Evolutionary conservation across 345 rosid genomes (phyloP).

Genomic region (Brassica incana): DNA sequence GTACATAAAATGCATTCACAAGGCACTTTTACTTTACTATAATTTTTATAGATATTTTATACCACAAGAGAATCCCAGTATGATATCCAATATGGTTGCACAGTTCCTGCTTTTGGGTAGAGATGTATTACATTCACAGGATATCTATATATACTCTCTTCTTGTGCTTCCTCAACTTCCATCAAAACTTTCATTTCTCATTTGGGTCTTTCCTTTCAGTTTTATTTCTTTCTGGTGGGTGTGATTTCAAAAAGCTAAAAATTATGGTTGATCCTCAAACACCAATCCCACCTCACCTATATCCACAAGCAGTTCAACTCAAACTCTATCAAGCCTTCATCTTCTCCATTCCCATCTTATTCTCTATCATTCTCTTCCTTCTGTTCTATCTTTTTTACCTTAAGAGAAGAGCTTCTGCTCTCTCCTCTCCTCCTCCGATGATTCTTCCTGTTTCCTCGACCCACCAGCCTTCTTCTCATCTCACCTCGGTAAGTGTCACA

Average conservation of each 20-base stretch:
- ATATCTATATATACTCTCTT: slow-evolving; percentile 34
- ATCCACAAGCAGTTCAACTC: slow-evolving; percentile 83
- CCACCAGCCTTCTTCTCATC: slow-evolving; percentile 42
- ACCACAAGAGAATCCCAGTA: slow-evolving; percentile 27
- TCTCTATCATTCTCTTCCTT: slow-evolving; percentile 82
- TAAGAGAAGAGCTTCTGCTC: slow-evolving; percentile 75
- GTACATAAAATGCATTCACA: background rate
- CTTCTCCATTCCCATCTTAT: slow-evolving; percentile 91
- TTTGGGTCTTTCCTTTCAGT: slow-evolving; percentile 1
- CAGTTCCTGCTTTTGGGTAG: slow-evolving; percentile 28
- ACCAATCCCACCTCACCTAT: slow-evolving; percentile 64
- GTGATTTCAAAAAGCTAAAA: slow-evolving; percentile 4
- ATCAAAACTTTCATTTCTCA: slow-evolving; percentile 30
- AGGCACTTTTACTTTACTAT: background rate
- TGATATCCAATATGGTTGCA: slow-evolving; percentile 21
- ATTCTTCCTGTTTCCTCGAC: slow-evolving; percentile 49
- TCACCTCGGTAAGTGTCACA: slow-evolving; percentile 50
- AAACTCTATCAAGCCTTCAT: slow-evolving; percentile 96
- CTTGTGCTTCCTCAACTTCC: slow-evolving; percentile 27
- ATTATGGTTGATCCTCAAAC: slow-evolving; percentile 67
- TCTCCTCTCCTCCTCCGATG: slow-evolving; percentile 45
- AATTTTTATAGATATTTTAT: slow-evolving; percentile 23
- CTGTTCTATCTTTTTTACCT: slow-evolving; percentile 92
- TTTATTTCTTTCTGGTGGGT: background rate
- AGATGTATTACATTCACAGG: slow-evolving; percentile 15